Conservation (phyloP, 257 asterid genomes). For the Solanum lycopersicoides region DNA sequence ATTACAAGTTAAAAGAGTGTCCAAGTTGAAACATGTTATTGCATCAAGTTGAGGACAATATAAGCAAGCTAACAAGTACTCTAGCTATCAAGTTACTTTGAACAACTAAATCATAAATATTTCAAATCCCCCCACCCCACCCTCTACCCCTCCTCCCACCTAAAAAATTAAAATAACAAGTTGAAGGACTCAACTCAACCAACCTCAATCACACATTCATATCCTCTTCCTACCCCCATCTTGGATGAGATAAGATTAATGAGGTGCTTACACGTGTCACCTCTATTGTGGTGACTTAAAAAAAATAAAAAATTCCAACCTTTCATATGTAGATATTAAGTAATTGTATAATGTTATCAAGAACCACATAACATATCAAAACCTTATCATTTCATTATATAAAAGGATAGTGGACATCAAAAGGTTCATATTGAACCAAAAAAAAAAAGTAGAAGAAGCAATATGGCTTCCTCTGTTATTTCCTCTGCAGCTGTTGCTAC, state of each 20-base stretch:
- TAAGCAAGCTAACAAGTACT: background rate
- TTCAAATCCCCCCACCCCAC: background rate
- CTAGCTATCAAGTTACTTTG: background rate
- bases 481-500: slow-evolving; percentile 24
- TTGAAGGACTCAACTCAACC: background rate
- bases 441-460: background rate
- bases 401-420: background rate
- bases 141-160: too few relatives aligned
- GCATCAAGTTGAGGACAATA: background rate
- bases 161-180: background rate
- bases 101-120: background rate
- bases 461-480: slow-evolving; percentile 37
- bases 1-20: background rate
- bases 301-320: background rate
- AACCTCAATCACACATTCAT: slow-evolving; percentile 2
- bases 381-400: slow-evolving; percentile 11
- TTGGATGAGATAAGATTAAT: slow-evolving; percentile 28
- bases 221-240: slow-evolving; percentile 6
- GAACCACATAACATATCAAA: slow-evolving; percentile 13
- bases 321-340: slow-evolving; percentile 10
- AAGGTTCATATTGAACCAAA: background rate
- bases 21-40: background rate
- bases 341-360: background rate
- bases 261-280: slow-evolving; percentile 24
- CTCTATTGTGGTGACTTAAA: background rate